Percentiles rank a stretch among this genome's conserved stretches.
phyloP scores from a whole-genome alignment of 345 rosid genomes.

The Citrus inodora region DNA sequence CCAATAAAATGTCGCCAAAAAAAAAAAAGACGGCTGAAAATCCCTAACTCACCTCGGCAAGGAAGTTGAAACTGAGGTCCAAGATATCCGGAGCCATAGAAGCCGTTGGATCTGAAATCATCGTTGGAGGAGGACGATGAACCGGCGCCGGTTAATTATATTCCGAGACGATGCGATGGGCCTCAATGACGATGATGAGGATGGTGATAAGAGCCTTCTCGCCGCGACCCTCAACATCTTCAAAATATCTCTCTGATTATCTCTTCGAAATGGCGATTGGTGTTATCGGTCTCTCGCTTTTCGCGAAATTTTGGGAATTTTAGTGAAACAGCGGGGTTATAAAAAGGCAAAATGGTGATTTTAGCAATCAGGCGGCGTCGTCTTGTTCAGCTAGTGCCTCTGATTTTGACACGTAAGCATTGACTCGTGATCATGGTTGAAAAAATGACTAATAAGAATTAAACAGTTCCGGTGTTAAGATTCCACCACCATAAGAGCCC shows the following conservation, averaged over 20 bases:
- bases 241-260: background rate
- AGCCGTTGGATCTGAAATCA: constrained; percentile 27
- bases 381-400: background rate
- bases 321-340: too few relatives aligned
- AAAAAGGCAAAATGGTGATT: background rate
- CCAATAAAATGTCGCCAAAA: background rate
- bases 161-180: constrained; percentile 22
- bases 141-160: constrained; percentile 23
- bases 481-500: too few relatives aligned
- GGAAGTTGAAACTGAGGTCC: constrained; percentile 30
- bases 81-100: constrained; percentile 9
- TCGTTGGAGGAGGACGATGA: constrained; percentile 19
- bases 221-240: constrained; percentile 48
- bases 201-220: constrained; percentile 42
- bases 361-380: background rate
- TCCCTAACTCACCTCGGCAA: constrained; percentile 46
- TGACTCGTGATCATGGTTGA: background rate
- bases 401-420: constrained; percentile 12
- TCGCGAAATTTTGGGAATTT: constrained; percentile 10
- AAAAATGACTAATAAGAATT: too few relatives aligned
- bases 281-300: background rate
- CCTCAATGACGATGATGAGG: constrained; percentile 37
- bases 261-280: background rate
- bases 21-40: background rate
- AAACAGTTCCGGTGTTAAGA: too few relatives aligned